phyloP scores from a whole-genome alignment of 2,329 filamentous ascomycete species.

The Aspergillus japonicus region DNA sequence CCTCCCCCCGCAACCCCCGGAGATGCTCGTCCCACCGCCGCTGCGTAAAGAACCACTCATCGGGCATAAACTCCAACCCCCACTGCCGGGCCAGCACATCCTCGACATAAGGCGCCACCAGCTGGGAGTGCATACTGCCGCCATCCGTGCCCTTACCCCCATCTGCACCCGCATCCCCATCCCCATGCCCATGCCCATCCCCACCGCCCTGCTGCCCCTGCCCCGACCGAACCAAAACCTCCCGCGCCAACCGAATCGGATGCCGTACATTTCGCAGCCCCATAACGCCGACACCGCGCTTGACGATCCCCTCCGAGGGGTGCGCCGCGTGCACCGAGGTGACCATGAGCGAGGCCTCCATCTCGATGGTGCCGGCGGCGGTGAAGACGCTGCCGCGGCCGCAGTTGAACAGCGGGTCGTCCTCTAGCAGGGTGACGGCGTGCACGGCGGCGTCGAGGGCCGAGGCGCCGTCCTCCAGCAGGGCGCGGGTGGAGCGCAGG shows the following conservation, averaged over 20 bases:
- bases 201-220: no score
- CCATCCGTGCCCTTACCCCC: conserved; percentile 19
- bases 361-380: conserved; percentile 75
- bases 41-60: conserved; percentile 76
- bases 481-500: conserved; percentile 49
- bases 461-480: conserved; percentile 47
- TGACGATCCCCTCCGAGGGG: conserved; percentile 52
- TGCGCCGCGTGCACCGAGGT: conserved; percentile 42
- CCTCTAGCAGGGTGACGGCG: conserved; percentile 73
- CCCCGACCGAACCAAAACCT: conserved; percentile 45
- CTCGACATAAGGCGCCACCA: conserved; percentile 69
- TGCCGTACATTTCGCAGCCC: conserved; percentile 73
- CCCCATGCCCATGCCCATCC: background rate
- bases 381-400: conserved; percentile 86
- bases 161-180: conserved; percentile 33
- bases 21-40: conserved; percentile 75
- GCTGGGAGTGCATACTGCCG: conserved; percentile 59
- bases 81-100: conserved; percentile 55
- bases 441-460: conserved; percentile 73
- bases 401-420: conserved; percentile 80
- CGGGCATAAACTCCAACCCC: conserved; percentile 68
- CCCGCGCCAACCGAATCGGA: conserved; percentile 70
- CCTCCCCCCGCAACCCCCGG: conserved; percentile 52
- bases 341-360: conserved; percentile 86
- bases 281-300: conserved; percentile 76